Evolutionary conservation across 2,329 filamentous ascomycete species (phyloP).

Genomic region (Xylariaceae sp.): DNA sequence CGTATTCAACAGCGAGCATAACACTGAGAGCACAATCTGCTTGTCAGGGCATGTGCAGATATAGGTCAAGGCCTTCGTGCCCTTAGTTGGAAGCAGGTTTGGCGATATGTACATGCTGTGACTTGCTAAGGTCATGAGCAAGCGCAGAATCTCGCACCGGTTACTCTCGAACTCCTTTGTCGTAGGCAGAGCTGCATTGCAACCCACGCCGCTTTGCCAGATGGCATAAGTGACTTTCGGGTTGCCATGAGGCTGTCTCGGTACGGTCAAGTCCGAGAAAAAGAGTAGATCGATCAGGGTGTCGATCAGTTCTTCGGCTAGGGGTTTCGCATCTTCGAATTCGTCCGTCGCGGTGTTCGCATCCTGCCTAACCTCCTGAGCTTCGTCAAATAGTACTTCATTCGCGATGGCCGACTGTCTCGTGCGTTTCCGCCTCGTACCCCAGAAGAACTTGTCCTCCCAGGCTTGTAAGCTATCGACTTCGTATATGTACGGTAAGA

Average conservation of each 20-base stretch:
- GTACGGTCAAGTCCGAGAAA: conserved; percentile 83
- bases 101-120: conserved; percentile 92
- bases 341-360: conserved; percentile 49
- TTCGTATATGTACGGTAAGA: conserved; percentile 90
- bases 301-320: conserved; percentile 90
- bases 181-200: conserved; percentile 80
- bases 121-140: conserved; percentile 80
- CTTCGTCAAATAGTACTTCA: conserved; percentile 82
- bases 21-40: conserved; percentile 79
- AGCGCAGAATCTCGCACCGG: conserved; percentile 78
- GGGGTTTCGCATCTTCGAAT: conserved; percentile 76
- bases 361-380: conserved; percentile 49
- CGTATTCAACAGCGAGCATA: conserved; percentile 92
- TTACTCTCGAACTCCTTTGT: conserved; percentile 93
- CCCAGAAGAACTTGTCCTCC: conserved; percentile 95
- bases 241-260: conserved; percentile 63
- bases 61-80: conserved; percentile 80
- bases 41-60: conserved; percentile 84
- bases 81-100: conserved; percentile 71
- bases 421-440: conserved; percentile 64
- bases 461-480: conserved; percentile 74
- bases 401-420: conserved; percentile 58
- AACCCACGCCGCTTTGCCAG: conserved; percentile 97
- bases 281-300: conserved; percentile 85
- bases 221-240: conserved; percentile 87